Base-by-base conservation (phyloP, 2,329 filamentous ascomycete species). In the Pezicula radicicola region DNA sequence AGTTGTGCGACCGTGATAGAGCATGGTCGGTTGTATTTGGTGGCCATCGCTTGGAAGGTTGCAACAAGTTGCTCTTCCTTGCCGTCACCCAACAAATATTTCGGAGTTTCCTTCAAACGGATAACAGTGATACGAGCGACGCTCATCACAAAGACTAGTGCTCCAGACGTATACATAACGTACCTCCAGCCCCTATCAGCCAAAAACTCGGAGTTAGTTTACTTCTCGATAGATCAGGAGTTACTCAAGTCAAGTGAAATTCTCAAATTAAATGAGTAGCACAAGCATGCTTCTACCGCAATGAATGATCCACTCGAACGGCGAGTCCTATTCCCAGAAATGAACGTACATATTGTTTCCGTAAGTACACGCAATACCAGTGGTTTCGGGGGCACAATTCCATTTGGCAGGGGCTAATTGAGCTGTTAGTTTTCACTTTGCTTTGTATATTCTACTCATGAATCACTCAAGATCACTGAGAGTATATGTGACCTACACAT, bases 61-160 rank as follows among this genome's bases (percentile, higher is more conserved):
- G 71, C 68, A 19, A 82, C 72, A 15, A 77, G 75, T 52, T 80
- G 70, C 3, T 68, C 75, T 55, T 82, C 78, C 48, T 70, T 71
- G 33, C 78, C 79, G 56, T 81, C 75, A 33, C 74, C 71, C 12
- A 83, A 63, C 4, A 83, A 72, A 54, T 75, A 83, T 54, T 81
- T 82, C 7, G 80, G 80, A 0, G 80, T 81, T 58, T 83, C 78
- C 42, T 75, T 71, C 27, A 83, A 68, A 1, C 73, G 72, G 51
- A 83, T 76, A 43, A 82, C 63, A 4, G 75, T 77, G 21, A 82
- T 68, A n/a, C 80, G 79, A 2, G 73, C 64, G 36, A 81, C 66
- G 30, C 68, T 72, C 70, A 81, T 75, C 46, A 76, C 65, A 27
- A 83, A 72, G n/a, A 81, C 78, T 15, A 83, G 70, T 4, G 72